phyloP scores from a whole-genome alignment of 805 yeast genomes.

The Starmerella floricola region DNA sequence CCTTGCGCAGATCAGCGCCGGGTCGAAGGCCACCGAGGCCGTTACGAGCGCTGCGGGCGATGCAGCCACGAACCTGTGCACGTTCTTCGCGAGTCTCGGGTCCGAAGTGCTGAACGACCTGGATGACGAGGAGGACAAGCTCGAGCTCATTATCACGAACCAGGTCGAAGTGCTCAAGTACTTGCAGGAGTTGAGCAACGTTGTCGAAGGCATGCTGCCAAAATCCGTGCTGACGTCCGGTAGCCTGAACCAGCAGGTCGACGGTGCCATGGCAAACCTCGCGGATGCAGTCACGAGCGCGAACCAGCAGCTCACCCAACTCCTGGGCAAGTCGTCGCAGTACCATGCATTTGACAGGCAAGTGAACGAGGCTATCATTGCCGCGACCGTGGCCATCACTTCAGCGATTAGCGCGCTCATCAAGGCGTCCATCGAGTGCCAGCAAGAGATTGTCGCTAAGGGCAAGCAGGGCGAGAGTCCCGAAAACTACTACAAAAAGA shows the following conservation, averaged over 20 bases:
- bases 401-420: slow-evolving; percentile 63
- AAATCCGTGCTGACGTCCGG: slow-evolving; percentile 25
- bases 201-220: slow-evolving; percentile 48
- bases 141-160: slow-evolving; percentile 64
- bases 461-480: slow-evolving; percentile 55
- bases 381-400: slow-evolving; percentile 70
- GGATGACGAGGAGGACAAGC: slow-evolving; percentile 40
- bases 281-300: slow-evolving; percentile 60
- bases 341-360: slow-evolving; percentile 42
- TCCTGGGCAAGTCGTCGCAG: slow-evolving; percentile 35
- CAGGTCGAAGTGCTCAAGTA: slow-evolving; percentile 63
- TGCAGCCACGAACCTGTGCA: slow-evolving; percentile 48
- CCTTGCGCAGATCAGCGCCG: slow-evolving; percentile 46
- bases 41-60: slow-evolving; percentile 44
- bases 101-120: slow-evolving; percentile 42
- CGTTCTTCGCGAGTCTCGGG: slow-evolving; percentile 47
- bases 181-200: slow-evolving; percentile 45
- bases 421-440: slow-evolving; percentile 66
- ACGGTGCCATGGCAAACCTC: slow-evolving; percentile 58
- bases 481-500: slow-evolving; percentile 71
- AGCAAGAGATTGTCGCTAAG: slow-evolving; percentile 62
- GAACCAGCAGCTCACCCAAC: slow-evolving; percentile 42
- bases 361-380: slow-evolving; percentile 61
- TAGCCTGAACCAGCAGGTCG: slow-evolving; percentile 58
- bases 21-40: slow-evolving; percentile 25